Evolutionary conservation across 1,284 basidiomycete species (phyloP), one percentile per base, ranked within the genome.

Genomic region (Boletus chippewaensis): DNA sequence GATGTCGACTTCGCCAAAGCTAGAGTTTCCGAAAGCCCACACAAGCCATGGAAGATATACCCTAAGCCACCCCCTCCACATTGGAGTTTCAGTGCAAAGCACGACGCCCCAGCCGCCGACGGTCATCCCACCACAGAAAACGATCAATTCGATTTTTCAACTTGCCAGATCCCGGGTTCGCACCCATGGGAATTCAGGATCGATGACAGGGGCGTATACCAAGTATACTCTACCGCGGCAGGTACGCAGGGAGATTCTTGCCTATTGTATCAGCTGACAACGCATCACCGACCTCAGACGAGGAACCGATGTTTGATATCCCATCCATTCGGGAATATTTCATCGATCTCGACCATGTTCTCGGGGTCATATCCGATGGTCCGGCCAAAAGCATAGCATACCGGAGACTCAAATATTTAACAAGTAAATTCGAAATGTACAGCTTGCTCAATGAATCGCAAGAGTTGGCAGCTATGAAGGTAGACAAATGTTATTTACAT

Each of bases 361-460:
- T 95, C 11, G 74, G 77, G 10, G 88, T 94, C 53, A 95, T 95
- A 56, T 82, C 90, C 0, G 91, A 95, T 62, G 95, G 96, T 0
- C 96, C 96, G 0, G 87, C 92, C 5, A 99, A 99, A 73, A 92
- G 88, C 59, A 96, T 97, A 65, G 95, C 96, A 0, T 99, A 88
- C 71, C 79, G 94, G 4, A 74, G 96, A 49, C 77, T 99, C 58
- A 94, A 93, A 71, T 99, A 95, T 64, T 78, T 99, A 11, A 77
- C 85, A n/a, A 89, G 89, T 73, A 98, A 98, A 70, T 99, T 95
- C 75, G 89, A 87, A 49, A 89, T 99, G 81, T 95, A 97, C 67
- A 81, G 78, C 41, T 75, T 99, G 12, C 72, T 99, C 59, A 96
- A 99, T 59, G 95, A 99, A 68, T 91, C 90, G 61, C 87, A 95